phyloP scores from a whole-genome alignment of 805 yeast species.

The Cyberlindnera misumaiensis region DNA sequence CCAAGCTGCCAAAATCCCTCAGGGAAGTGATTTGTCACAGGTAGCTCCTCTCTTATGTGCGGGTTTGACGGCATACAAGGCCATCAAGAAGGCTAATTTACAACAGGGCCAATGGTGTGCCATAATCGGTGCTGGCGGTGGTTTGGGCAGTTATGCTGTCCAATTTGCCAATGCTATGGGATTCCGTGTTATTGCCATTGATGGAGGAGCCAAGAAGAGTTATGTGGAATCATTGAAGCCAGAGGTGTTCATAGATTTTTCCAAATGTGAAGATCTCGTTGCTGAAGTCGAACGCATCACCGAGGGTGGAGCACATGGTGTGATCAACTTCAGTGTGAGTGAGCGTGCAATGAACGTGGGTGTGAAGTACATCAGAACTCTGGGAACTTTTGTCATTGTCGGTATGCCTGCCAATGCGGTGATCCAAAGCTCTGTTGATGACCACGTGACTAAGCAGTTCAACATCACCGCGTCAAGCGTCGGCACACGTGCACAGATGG shows the following conservation, averaged over 20 bases:
- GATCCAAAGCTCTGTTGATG: slow-evolving; percentile 36
- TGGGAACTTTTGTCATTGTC: slow-evolving; percentile 57
- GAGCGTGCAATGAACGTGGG: slow-evolving; percentile 42
- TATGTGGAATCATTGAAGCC: slow-evolving; percentile 49
- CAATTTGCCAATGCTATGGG: slow-evolving; percentile 79
- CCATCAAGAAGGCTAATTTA: slow-evolving; percentile 49
- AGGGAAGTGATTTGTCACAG: slow-evolving; percentile 43
- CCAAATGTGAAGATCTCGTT: slow-evolving; percentile 40
- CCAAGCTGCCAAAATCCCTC: slow-evolving; percentile 53
- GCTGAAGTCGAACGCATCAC: slow-evolving; percentile 38
- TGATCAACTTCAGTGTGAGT: slow-evolving; percentile 54
- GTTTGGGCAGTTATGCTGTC: slow-evolving; percentile 68
- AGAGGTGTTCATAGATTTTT: slow-evolving; percentile 53
- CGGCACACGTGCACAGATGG: slow-evolving; percentile 28
- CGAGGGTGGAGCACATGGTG: slow-evolving; percentile 65
- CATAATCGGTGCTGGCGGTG: slow-evolving; percentile 77
- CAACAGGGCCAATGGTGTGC: slow-evolving; percentile 67
- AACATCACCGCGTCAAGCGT: slow-evolving; percentile 31
- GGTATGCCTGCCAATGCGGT: slow-evolving; percentile 51
- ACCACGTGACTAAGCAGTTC: slow-evolving; percentile 39
- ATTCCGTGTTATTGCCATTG: slow-evolving; percentile 60
- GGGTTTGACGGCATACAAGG: slow-evolving; percentile 71
- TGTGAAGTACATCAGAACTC: slow-evolving; percentile 44
- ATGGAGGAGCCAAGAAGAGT: slow-evolving; percentile 61
- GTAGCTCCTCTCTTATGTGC: slow-evolving; percentile 67